Percentiles rank a stretch among this genome's conserved stretches.
Conservation (phyloP, 805 yeast genomes). For the Cyberlindnera saturnus region DNA sequence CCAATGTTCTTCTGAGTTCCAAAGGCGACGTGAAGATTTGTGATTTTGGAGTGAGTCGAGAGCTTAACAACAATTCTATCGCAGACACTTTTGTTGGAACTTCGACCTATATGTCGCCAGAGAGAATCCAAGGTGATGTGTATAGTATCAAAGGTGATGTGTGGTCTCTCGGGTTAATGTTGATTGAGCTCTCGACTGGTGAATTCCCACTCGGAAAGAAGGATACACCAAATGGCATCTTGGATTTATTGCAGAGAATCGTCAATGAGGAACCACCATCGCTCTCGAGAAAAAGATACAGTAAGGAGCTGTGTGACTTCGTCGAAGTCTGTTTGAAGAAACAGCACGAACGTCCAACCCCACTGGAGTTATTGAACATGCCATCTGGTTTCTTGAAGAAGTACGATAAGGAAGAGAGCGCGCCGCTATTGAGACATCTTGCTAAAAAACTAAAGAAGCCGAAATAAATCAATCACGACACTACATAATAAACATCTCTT, state of each 20-base stretch:
- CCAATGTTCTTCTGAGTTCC: slow-evolving; percentile 83
- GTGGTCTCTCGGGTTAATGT: slow-evolving; percentile 92
- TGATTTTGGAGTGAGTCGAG: slow-evolving; percentile 95
- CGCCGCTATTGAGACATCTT: slow-evolving; percentile 34
- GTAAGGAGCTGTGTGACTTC: slow-evolving; percentile 53
- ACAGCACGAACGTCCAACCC: slow-evolving; percentile 60
- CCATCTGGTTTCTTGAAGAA: slow-evolving; percentile 26
- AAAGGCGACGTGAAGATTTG: slow-evolving; percentile 86
- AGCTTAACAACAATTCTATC: slow-evolving; percentile 75
- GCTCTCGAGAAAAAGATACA: slow-evolving; percentile 38
- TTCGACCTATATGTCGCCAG: slow-evolving; percentile 96
- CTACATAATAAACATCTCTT: neutral
- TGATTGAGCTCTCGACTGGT: slow-evolving; percentile 85
- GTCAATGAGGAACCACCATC: slow-evolving; percentile 91
- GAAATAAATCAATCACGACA: neutral
- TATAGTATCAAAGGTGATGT: slow-evolving; percentile 95
- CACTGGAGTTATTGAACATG: slow-evolving; percentile 54
- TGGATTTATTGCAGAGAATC: slow-evolving; percentile 85
- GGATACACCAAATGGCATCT: slow-evolving; percentile 73
- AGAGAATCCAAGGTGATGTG: slow-evolving; percentile 89
- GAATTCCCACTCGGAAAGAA: slow-evolving; percentile 68
- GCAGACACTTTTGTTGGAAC: slow-evolving; percentile 99
- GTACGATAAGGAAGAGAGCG: slow-evolving; percentile 28
- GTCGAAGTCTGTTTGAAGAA: slow-evolving; percentile 72
- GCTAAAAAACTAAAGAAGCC: slow-evolving; percentile 29